Conservation (phyloP, 805 yeast genomes). For the Spathaspora hagerdaliae region DNA sequence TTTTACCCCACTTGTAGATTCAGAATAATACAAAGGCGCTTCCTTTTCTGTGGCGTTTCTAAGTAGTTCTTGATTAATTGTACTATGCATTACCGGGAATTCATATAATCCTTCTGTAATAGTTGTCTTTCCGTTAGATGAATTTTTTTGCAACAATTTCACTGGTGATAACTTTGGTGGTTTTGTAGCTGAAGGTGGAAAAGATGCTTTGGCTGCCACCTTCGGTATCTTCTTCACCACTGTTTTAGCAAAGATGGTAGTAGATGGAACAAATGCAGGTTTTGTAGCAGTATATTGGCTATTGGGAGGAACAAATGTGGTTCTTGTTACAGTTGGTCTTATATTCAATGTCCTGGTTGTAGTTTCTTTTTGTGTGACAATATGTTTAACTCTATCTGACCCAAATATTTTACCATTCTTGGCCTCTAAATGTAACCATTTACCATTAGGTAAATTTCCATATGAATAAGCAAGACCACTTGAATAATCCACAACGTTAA, state of each 20-base stretch:
- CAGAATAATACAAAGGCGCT: too few species aligned
- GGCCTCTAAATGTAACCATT: constrained; percentile 13
- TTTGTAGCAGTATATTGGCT: too few species aligned
- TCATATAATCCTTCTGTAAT: background rate
- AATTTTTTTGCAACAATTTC: background rate
- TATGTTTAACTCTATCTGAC: background rate
- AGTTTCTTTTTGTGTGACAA: background rate
- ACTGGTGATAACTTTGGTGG: background rate
- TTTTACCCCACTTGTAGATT: too few species aligned
- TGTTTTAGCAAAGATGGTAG: too few species aligned
- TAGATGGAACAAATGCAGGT: too few species aligned
- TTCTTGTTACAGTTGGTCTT: background rate
- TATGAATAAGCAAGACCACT: constrained; percentile 25
- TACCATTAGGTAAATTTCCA: constrained; percentile 16
- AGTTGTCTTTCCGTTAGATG: background rate
- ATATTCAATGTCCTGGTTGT: background rate
- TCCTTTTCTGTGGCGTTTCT: too few species aligned
- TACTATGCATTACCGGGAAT: background rate
- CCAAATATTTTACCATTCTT: constrained; percentile 8
- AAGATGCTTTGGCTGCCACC: too few species aligned
- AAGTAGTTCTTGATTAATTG: too few species aligned
- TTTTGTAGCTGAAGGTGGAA: too few species aligned
- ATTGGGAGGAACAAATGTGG: too few species aligned
- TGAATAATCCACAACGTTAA: constrained; percentile 24
- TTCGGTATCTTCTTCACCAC: too few species aligned